phyloP scores from a whole-genome alignment of 1,284 basidiomycete species.

The Lignosus rhinocerotis region DNA sequence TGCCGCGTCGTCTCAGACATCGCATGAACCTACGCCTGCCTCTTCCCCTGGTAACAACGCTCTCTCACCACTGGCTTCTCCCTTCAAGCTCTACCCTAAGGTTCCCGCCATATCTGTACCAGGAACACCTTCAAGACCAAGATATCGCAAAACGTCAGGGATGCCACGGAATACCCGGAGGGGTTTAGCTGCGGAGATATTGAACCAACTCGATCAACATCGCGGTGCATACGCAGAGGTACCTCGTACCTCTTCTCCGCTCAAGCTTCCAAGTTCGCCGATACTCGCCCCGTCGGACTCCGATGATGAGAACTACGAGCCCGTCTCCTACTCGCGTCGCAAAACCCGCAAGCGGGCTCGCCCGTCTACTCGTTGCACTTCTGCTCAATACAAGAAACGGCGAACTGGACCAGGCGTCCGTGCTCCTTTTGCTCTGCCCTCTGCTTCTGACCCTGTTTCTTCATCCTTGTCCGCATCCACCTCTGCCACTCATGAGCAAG shows the following conservation, averaged over 20 bases:
- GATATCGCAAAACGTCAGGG: neutral
- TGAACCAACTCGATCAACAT: conserved; percentile 9
- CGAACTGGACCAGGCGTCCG: neutral
- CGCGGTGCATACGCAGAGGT: neutral
- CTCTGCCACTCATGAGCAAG: neutral
- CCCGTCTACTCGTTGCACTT: neutral
- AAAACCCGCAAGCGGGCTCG: conserved; percentile 12
- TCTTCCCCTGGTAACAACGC: conserved; percentile 8
- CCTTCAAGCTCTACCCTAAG: conserved; percentile 2
- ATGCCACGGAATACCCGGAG: neutral
- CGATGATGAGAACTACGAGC: conserved; percentile 20
- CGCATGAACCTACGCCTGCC: neutral
- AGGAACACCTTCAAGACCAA: neutral
- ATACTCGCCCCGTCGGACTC: conserved; percentile 2
- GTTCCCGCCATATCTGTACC: neutral
- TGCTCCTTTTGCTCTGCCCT: neutral
- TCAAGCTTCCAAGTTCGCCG: conserved; percentile 8
- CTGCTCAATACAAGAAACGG: conserved; percentile 1
- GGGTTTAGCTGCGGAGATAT: conserved; percentile 7
- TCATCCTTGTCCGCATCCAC: neutral
- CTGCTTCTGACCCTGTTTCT: neutral
- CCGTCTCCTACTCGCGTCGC: neutral
- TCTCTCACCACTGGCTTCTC: conserved; percentile 11
- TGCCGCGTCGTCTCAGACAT: conserved; percentile 18
- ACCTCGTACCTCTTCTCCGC: neutral